Conservation (phyloP, 371 early-diverging fungal species). For the Lichtheimia hyalospora region DNA sequence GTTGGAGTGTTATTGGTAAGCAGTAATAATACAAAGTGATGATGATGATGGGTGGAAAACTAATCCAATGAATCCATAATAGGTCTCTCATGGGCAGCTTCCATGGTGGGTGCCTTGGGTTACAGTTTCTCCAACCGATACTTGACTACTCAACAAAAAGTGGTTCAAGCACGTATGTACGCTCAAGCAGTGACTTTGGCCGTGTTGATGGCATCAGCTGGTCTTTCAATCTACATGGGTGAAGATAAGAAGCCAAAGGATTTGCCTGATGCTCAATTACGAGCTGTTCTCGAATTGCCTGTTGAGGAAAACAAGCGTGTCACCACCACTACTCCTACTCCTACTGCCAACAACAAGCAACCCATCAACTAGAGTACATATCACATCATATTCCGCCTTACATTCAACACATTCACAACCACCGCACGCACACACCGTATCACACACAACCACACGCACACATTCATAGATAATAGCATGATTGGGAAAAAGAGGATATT, state of each 20-base stretch:
- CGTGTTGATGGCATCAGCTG: slow-evolving; percentile 52
- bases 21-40: background rate
- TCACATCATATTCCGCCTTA: background rate
- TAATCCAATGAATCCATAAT: background rate
- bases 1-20: slow-evolving; percentile 57
- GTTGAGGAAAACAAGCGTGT: slow-evolving; percentile 20
- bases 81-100: slow-evolving; percentile 71
- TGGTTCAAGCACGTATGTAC: slow-evolving; percentile 80
- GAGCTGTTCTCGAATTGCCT: slow-evolving; percentile 46
- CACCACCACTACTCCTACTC: background rate
- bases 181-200: slow-evolving; percentile 53
- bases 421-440: background rate
- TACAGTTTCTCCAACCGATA: slow-evolving; percentile 69
- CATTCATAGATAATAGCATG: background rate
- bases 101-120: slow-evolving; percentile 66
- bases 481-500: background rate
- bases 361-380: background rate
- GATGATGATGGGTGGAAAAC: no score
- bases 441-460: background rate
- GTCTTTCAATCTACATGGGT: slow-evolving; percentile 43
- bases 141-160: slow-evolving; percentile 68
- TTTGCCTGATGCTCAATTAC: slow-evolving; percentile 43
- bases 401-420: no score
- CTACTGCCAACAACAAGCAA: background rate
- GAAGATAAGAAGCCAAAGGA: slow-evolving; percentile 35